Conservation (phyloP, 306 rosid species). For the Cicer chorassanicum region DNA sequence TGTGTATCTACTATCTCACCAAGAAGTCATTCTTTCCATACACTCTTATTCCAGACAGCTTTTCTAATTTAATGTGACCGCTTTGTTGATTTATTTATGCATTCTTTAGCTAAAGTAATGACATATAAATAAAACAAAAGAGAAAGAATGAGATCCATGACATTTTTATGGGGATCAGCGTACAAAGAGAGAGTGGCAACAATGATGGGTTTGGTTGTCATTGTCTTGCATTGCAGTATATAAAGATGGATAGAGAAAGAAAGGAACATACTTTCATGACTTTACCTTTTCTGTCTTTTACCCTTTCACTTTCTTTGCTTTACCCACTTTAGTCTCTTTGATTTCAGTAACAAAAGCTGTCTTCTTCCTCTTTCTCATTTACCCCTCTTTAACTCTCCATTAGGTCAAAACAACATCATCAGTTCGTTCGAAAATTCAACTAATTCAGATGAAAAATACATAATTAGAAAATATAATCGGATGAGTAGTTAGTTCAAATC, state of each 20-base stretch:
- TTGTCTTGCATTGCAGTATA: constrained; percentile 68
- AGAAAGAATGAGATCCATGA: constrained; percentile 44
- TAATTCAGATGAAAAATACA: no score
- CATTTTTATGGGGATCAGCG: constrained; percentile 74
- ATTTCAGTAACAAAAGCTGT: constrained; percentile 76
- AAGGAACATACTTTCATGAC: constrained; percentile 52
- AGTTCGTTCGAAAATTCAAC: no score
- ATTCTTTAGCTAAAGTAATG: constrained; percentile 40
- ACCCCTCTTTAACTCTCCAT: background rate
- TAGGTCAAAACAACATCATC: no score
- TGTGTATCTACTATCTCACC: constrained; percentile 33
- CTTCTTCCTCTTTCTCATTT: constrained; percentile 33
- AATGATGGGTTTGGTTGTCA: constrained; percentile 67
- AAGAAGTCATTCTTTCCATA: constrained; percentile 41
- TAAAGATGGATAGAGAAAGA: constrained; percentile 47
- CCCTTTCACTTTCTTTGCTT: constrained; percentile 61
- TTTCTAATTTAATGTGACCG: constrained; percentile 28
- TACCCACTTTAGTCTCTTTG: constrained; percentile 77
- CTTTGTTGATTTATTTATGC: constrained; percentile 38
- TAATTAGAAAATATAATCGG: no score
- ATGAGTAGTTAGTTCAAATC: no score
- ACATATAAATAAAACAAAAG: constrained; percentile 25
- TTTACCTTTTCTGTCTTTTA: constrained; percentile 44
- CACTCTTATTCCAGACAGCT: constrained; percentile 42
- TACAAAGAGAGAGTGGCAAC: constrained; percentile 66